A percentile compares a stretch with the other conserved stretches of the same genome.
Conservation (phyloP, 306 rosid genomes). For the Calophaca sinica region DNA sequence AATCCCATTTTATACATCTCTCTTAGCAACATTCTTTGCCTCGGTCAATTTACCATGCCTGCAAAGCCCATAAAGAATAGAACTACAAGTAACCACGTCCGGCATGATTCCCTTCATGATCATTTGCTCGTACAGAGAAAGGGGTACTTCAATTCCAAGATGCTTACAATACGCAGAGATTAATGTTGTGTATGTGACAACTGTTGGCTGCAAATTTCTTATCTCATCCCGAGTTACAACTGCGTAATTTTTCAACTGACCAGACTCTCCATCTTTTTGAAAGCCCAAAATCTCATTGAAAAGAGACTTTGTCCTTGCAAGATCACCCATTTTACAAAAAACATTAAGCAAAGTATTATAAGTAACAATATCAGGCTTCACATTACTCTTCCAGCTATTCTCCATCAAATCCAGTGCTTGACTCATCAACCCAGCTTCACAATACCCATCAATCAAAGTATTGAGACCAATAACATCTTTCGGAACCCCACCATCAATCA, state of each 20-base stretch:
- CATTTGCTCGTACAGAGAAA: constrained; percentile 77
- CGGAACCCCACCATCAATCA: constrained; percentile 62
- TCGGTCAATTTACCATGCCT: constrained; percentile 72
- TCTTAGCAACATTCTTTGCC: constrained; percentile 65
- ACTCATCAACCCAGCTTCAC: constrained; percentile 65
- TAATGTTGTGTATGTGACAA: constrained; percentile 66
- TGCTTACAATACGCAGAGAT: constrained; percentile 65
- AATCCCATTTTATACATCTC: constrained; percentile 83
- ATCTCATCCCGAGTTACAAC: constrained; percentile 29
- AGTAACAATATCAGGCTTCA: constrained; percentile 63
- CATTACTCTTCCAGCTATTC: constrained; percentile 48
- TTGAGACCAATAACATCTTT: constrained; percentile 62
- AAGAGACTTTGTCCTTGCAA: constrained; percentile 59
- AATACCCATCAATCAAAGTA: constrained; percentile 70
- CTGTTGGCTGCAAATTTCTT: constrained; percentile 61
- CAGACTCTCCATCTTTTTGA: constrained; percentile 41
- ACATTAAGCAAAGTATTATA: constrained; percentile 74
- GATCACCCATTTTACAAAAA: constrained; percentile 63
- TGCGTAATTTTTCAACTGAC: constrained; percentile 33
- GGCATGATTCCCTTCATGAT: constrained; percentile 68
- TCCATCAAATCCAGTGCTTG: constrained; percentile 63
- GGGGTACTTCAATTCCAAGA: constrained; percentile 64
- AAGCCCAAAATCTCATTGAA: constrained; percentile 55
- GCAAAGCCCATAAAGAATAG: constrained; percentile 78
- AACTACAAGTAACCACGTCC: constrained; percentile 74